Evolutionary conservation across 169 alveolate genomes (phyloP), one percentile per base, ranked within the genome.

Genomic region (Plasmodium gonderi): DNA sequence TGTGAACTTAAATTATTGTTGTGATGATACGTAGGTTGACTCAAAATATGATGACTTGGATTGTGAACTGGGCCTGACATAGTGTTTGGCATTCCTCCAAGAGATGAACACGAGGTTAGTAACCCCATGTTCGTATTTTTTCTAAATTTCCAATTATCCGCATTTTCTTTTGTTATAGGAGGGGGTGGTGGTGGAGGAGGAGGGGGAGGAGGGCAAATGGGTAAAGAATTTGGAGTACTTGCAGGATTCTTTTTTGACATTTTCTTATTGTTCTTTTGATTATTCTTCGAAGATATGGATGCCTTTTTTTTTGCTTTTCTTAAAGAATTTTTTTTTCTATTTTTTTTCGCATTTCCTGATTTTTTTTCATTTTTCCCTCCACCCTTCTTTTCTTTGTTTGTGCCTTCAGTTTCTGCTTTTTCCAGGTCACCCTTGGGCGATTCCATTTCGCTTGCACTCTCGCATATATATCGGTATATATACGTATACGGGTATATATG

Each of bases 181-280:
- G 91, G 91, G 2, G 91, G 91, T 23, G 91, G 91, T 20, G 91
- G 91, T 47, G 91, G 91, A 29, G 69, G 91, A 65, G 79, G 78
- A 69, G 91, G 91, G 0, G 91, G 91, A 1, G 91, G 91, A 23
- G 91, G 91, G 44, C 79, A 60, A 36, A 67, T 54, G 23, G 65
- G 31, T 20, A 29, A 67, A 0, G 68, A 33, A 65, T 64, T 60
- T 44, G 80, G 29, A 26, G 33, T 80, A 33, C 45, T 80, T 12
- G 33, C 72, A 40, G 91, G 31, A 12, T 40, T 60, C 17, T 69
- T 65, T 69, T 80, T 74, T 64, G 14, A 17, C 23, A 60, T 47
- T 80, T 80, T 80, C 29, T 17, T 65, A 45, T 64, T 38, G 33
- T 80, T 80, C 49, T 65, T 80, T 80, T 80, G 91, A 29, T 49